phyloP scores from a whole-genome alignment of 2,329 filamentous ascomycete genomes.

The Coniella vitis region DNA sequence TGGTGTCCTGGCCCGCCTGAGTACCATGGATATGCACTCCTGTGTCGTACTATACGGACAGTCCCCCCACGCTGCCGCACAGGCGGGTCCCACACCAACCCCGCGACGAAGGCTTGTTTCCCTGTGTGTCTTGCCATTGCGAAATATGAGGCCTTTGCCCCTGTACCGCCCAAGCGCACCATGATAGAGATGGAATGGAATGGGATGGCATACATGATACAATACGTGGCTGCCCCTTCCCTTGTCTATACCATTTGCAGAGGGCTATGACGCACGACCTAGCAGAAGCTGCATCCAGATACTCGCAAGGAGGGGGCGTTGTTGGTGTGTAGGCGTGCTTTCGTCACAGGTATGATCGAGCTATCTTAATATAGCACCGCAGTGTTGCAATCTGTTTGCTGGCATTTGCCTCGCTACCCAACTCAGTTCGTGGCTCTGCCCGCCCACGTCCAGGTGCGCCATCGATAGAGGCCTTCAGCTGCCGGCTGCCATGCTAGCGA shows the following conservation, averaged over 20 bases:
- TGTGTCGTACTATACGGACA: no score
- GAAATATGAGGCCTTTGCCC: no score
- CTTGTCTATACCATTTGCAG: constrained; percentile 7
- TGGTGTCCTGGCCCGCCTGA: no score
- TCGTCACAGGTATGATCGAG: constrained; percentile 6
- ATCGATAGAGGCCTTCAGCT: not conserved
- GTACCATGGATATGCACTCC: no score
- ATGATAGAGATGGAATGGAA: no score
- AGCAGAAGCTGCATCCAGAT: not conserved
- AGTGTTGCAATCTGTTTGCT: not conserved
- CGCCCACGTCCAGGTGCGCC: not conserved
- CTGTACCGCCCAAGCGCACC: no score
- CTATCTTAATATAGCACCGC: constrained; percentile 1
- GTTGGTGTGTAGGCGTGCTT: not conserved
- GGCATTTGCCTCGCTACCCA: not conserved
- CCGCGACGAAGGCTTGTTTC: no score
- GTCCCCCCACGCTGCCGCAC: no score
- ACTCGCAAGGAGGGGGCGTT: not conserved
- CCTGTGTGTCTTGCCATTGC: no score
- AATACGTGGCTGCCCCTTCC: not conserved
- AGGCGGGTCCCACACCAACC: no score
- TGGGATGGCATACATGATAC: no score
- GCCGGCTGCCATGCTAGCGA: not conserved
- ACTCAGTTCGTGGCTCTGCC: not conserved
- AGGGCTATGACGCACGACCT: constrained; percentile 14